Percentiles rank a stretch among this genome's conserved stretches.
Conservation (phyloP, 208 protist species). For the Crithidia brevicula region DNA sequence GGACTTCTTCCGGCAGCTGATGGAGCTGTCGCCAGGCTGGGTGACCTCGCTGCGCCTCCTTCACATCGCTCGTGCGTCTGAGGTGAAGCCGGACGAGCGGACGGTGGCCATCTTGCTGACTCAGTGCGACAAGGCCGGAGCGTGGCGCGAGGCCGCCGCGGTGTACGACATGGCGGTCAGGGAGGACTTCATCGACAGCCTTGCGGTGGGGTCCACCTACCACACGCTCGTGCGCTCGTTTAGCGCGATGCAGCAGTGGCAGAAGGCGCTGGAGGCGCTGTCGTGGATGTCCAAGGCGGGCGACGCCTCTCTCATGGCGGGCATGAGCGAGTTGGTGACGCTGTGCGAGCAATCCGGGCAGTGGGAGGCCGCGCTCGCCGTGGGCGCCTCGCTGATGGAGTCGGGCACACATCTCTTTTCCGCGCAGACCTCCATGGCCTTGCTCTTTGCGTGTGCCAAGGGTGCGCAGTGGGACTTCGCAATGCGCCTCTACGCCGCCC, state of each 20-base stretch:
- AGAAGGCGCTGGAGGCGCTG: conserved; percentile 81
- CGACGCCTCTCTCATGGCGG: conserved; percentile 72
- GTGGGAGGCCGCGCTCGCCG: conserved; percentile 73
- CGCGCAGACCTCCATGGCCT: conserved; percentile 55
- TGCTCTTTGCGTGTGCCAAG: conserved; percentile 71
- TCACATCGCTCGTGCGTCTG: conserved; percentile 55
- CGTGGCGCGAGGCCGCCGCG: conserved; percentile 67
- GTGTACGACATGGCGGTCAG: conserved; percentile 76
- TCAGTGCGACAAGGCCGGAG: conserved; percentile 70
- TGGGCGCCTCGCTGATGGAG: conserved; percentile 61
- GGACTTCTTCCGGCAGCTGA: conserved; percentile 68
- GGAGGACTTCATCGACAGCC: conserved; percentile 70
- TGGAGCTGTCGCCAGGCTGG: conserved; percentile 69
- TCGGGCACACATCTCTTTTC: conserved; percentile 47
- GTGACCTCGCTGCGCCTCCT: conserved; percentile 60
- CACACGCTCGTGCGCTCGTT: conserved; percentile 79
- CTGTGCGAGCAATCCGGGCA: conserved; percentile 83
- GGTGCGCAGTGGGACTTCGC: conserved; percentile 68
- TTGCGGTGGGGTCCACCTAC: conserved; percentile 62
- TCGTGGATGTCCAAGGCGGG: conserved; percentile 84
- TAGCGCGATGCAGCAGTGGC: conserved; percentile 73
- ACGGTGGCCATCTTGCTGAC: conserved; percentile 63
- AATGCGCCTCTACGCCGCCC: conserved; percentile 42
- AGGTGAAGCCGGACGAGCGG: conserved; percentile 63
- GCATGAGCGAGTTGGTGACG: conserved; percentile 75